Base-by-base conservation (phyloP, 805 yeast genomes). In the Suhomyces sp. region DNA sequence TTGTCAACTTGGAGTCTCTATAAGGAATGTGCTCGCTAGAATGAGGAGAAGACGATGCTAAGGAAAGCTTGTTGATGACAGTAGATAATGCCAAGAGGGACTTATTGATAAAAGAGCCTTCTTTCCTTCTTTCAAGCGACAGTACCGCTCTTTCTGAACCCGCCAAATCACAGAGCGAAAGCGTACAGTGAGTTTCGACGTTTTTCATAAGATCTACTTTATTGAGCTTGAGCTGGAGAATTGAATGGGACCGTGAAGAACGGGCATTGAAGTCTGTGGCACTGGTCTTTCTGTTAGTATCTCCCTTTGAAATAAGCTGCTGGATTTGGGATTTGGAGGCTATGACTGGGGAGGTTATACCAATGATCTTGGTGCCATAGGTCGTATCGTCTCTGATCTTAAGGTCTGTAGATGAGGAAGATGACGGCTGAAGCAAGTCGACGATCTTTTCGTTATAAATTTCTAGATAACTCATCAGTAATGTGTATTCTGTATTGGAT, bases 121-220 rank as follows among this genome's bases (percentile, higher is more conserved):
- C 99, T 68, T 91, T 90, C 51, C 97, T 76, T 61, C 98, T 79
- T 64, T 90, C 97, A 1, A 76, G 69, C 61, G 86, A 85, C 9
- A 82, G 71, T 0, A 88, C 77, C 2, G 86, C 83, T 49, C 88
- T 80, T 70, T 93, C 99, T n/a, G 96, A 88, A 27, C 99, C 99
- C 0, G 99, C 99, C 63, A 93, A 79, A 71, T 93, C 99, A 73
- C 98, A 93, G 52, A 93, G 76, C 33, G 93, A 89, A 31, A 93
- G 80, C 0, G 90, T 84, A 35, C 91, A 80, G 38, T 74, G 69
- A 13, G 69, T 71, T 50, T 75, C 79, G 0, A 65, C 58, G 5
- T 76, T 78, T 10, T 74, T 68, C 0, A 62, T 57, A 10, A 72
- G 51, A 65, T 80, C 81, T 1, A 77, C 72, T 4, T 74, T 67